Evolutionary conservation across 2,329 filamentous ascomycete genomes (phyloP).

Genomic region (Hypoxylon sp.): DNA sequence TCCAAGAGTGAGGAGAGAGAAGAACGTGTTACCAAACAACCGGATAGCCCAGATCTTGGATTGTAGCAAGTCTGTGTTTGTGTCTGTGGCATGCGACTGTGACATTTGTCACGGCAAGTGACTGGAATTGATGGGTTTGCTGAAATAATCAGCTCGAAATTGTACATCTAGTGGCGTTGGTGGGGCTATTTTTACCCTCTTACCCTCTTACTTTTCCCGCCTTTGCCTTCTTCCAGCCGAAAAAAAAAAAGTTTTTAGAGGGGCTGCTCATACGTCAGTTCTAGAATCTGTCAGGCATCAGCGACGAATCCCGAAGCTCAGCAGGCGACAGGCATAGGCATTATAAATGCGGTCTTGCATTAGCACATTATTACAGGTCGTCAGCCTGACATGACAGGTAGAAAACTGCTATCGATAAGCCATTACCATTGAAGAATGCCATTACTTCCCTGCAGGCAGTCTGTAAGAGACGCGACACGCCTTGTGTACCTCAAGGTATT

Average conservation of each 20-base stretch:
- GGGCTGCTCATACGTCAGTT: conserved; percentile 29
- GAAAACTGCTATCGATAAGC: conserved; percentile 17
- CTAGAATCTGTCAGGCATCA: conserved; percentile 19
- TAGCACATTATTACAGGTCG: background rate
- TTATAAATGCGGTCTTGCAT: background rate
- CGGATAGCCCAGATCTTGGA: background rate
- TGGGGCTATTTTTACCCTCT: conserved; percentile 29
- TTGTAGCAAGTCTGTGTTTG: conserved; percentile 3
- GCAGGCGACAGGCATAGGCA: background rate
- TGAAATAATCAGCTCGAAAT: conserved; percentile 31
- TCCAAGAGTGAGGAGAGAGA: background rate
- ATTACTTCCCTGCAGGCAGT: no score
- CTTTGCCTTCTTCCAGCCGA: conserved; percentile 3
- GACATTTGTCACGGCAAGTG: conserved; percentile 18
- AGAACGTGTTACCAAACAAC: background rate
- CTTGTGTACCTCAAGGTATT: no score
- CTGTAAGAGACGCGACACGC: no score
- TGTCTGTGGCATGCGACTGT: conserved; percentile 5
- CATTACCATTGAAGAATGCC: background rate
- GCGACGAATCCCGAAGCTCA: conserved; percentile 12
- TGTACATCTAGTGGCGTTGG: conserved; percentile 29
- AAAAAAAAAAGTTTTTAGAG: conserved; percentile 2
- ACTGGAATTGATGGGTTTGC: conserved; percentile 22
- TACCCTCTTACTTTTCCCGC: conserved; percentile 7
- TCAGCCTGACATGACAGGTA: no score